Conservation (phyloP, 805 yeast species). For the Pichia gijzeniarum region DNA sequence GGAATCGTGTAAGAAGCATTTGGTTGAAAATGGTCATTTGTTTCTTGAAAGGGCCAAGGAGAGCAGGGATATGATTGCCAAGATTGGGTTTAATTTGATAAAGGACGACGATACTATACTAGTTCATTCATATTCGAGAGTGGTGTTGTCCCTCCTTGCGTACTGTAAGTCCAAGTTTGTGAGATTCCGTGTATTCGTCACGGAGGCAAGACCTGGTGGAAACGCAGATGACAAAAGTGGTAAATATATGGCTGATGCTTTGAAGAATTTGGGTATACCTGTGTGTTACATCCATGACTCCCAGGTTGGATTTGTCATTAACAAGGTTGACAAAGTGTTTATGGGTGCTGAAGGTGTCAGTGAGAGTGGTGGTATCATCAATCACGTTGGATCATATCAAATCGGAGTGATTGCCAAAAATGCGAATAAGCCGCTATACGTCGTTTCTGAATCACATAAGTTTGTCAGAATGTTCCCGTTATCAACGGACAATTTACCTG, state of each 20-base stretch:
- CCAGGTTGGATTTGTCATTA: constrained; percentile 89
- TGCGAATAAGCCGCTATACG: constrained; percentile 89
- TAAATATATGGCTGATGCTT: constrained; percentile 58
- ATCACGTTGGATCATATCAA: constrained; percentile 91
- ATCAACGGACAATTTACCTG: constrained; percentile 84
- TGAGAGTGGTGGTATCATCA: constrained; percentile 96
- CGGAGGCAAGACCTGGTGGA: constrained; percentile 81
- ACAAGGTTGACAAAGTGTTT: constrained; percentile 85
- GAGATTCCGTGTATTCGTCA: constrained; percentile 83
- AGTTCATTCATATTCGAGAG: constrained; percentile 90
- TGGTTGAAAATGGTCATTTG: constrained; percentile 89
- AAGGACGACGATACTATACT: constrained; percentile 88
- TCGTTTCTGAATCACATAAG: constrained; percentile 90
- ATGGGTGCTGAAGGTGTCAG: constrained; percentile 99
- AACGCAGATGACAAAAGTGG: constrained; percentile 44
- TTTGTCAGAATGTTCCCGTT: constrained; percentile 95
- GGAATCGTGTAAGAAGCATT: constrained; percentile 84
- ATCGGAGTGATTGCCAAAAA: constrained; percentile 88
- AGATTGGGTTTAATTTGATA: constrained; percentile 80
- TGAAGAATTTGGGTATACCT: constrained; percentile 73
- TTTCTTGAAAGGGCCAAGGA: constrained; percentile 89
- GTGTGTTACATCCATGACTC: constrained; percentile 84
- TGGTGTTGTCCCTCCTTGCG: constrained; percentile 67
- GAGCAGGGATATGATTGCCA: constrained; percentile 81
- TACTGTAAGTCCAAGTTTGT: constrained; percentile 73